Conservation (phyloP, 305 asterid genomes). For the Galium porrigens region DNA sequence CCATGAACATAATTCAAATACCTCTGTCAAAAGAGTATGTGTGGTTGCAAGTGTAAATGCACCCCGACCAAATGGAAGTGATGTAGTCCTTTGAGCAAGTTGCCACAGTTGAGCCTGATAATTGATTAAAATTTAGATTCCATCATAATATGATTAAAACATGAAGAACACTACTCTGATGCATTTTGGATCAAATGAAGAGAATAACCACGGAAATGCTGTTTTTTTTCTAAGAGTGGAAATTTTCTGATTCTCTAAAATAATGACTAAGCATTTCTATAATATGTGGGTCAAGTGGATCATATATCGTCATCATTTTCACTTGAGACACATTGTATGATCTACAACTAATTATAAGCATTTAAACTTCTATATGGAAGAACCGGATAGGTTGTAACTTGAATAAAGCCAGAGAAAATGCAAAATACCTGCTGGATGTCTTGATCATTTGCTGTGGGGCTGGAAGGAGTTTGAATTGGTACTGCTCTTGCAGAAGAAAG, state of each 20-base stretch:
- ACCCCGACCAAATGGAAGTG: conserved; percentile 98
- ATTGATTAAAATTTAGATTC: conserved; percentile 2
- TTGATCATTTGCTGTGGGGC: conserved; percentile 89
- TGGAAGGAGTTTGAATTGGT: conserved; percentile 73
- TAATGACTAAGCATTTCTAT: background rate
- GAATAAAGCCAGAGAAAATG: conserved; percentile 1
- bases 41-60: conserved; percentile 92
- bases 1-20: conserved; percentile 15
- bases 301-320: background rate
- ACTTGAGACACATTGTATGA: background rate
- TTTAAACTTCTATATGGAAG: background rate
- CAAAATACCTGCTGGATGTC: conserved; percentile 83
- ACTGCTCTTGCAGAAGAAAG: conserved; percentile 86
- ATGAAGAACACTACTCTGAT: background rate
- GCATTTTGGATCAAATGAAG: background rate
- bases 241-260: background rate
- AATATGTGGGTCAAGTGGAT: background rate
- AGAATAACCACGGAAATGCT: background rate
- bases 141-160: background rate
- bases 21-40: conserved; percentile 91
- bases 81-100: conserved; percentile 95
- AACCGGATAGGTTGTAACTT: background rate
- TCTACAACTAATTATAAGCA: background rate
- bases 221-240: background rate
- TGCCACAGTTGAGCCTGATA: conserved; percentile 90